Conservation (phyloP, 495 filamentous ascomycete genomes). For the Durotheca rogersii region DNA sequence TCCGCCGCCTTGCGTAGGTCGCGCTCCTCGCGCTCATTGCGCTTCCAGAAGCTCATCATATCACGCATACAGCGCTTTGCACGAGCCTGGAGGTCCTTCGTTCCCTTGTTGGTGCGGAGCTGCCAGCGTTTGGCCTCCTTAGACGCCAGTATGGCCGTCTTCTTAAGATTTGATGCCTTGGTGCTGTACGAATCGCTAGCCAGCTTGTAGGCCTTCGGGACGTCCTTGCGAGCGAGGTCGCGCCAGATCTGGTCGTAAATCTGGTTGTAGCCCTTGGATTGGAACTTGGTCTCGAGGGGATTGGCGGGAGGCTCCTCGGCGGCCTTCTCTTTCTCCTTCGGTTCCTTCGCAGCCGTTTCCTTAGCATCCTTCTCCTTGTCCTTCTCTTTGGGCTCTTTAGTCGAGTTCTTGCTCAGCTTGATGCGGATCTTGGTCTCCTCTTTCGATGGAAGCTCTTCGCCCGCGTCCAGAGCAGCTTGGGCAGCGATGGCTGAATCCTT, state of each 20-base stretch:
- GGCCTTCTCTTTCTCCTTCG: constrained; percentile 67
- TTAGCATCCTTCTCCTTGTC: constrained; percentile 38
- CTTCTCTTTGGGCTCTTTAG: constrained; percentile 51
- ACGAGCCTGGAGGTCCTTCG: constrained; percentile 93
- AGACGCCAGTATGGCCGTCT: constrained; percentile 94
- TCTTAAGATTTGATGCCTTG: constrained; percentile 89
- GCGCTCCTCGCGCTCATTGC: constrained; percentile 95
- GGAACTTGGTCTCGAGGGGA: constrained; percentile 59
- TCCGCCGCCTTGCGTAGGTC: constrained; percentile 92
- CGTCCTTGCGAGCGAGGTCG: constrained; percentile 89
- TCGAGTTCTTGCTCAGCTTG: constrained; percentile 52
- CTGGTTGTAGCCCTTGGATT: constrained; percentile 90
- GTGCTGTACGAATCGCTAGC: constrained; percentile 78
- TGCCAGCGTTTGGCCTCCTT: constrained; percentile 99
- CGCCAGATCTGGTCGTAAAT: constrained; percentile 99
- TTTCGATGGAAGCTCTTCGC: constrained; percentile 72
- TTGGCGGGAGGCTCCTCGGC: constrained; percentile 53
- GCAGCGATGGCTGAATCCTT: constrained; percentile 90
- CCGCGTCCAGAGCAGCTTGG: constrained; percentile 78
- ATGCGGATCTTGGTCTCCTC: constrained; percentile 66
- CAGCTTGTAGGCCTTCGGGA: constrained; percentile 84
- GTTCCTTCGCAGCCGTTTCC: constrained; percentile 54
- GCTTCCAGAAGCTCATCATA: constrained; percentile 99
- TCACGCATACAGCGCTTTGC: constrained; percentile 98
- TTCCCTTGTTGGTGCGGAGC: constrained; percentile 94